Evolutionary conservation across 139 green algal species (phyloP).

Genomic region (Ostreobium quekettii): DNA sequence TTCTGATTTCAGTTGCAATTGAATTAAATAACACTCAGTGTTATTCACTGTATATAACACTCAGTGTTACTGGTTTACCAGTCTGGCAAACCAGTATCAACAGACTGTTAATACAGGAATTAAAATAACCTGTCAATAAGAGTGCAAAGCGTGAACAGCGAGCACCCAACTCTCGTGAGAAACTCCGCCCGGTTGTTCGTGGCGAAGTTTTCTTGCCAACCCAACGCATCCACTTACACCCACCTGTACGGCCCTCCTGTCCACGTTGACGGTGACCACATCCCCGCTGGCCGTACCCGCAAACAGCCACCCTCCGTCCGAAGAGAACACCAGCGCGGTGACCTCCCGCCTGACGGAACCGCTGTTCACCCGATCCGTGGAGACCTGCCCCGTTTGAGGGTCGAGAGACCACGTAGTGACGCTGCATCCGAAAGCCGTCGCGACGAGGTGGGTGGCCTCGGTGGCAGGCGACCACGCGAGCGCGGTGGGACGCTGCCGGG

Average conservation of each 20-base stretch:
- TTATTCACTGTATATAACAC: neutral
- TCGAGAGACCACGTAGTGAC: constrained; percentile 34
- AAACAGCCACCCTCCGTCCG: constrained; percentile 44
- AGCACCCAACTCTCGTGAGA: neutral
- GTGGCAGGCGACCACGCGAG: constrained; percentile 22
- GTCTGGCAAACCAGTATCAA: neutral
- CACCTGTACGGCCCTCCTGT: constrained; percentile 39
- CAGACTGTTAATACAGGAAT: neutral
- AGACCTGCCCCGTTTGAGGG: constrained; percentile 26
- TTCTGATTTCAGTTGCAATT: neutral
- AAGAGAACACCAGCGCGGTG: constrained; percentile 32
- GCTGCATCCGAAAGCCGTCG: constrained; percentile 24
- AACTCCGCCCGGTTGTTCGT: too few relatives aligned
- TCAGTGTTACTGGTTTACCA: neutral
- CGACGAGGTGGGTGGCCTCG: constrained; percentile 31
- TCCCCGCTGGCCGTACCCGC: constrained; percentile 39
- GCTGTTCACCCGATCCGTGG: constrained; percentile 15
- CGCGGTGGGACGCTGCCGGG: constrained; percentile 28
- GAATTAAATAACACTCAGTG: neutral
- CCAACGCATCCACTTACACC: too few relatives aligned
- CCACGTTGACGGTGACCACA: constrained; percentile 47
- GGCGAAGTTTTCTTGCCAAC: too few relatives aligned
- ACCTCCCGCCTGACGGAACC: neutral
- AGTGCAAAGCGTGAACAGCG: neutral
- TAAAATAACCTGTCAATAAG: neutral